phyloP scores from a whole-genome alignment of 2,329 filamentous ascomycete genomes.

The Paecilomyces niveus region DNA sequence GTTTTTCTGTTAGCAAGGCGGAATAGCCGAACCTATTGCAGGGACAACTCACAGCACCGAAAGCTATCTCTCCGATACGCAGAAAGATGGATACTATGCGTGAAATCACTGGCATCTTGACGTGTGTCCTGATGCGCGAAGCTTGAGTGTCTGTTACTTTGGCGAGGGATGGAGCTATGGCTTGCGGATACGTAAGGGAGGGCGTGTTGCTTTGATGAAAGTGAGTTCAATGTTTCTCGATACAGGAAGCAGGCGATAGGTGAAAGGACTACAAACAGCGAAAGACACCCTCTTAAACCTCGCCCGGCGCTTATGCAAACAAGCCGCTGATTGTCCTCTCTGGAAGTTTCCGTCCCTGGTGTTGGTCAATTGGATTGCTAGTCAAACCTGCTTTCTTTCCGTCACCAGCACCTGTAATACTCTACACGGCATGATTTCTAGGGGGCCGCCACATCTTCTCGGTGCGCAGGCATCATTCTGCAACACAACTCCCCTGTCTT shows the following conservation, averaged over 20 bases:
- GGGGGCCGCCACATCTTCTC: not conserved
- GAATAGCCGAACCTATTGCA: constrained; percentile 14
- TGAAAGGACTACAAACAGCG: not conserved
- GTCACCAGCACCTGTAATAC: not conserved
- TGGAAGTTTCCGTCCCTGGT: not conserved
- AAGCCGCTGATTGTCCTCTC: not conserved
- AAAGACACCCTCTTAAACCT: not conserved
- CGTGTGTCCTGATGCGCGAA: not conserved
- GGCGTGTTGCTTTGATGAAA: not conserved
- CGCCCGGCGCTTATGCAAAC: not conserved
- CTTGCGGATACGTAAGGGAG: not conserved
- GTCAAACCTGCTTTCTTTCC: not conserved
- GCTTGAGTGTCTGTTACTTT: not conserved
- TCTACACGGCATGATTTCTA: not conserved
- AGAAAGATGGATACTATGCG: constrained; percentile 52
- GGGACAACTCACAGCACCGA: constrained; percentile 52
- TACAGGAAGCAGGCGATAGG: not conserved
- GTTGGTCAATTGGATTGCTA: not conserved
- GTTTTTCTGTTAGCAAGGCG: constrained; percentile 7
- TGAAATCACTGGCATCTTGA: constrained; percentile 44
- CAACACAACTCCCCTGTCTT: not conserved
- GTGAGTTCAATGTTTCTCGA: not conserved
- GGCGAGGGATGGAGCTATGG: not conserved
- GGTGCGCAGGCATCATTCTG: not conserved
- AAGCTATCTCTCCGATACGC: constrained; percentile 58